Evolutionary conservation across 192 early-diverging fungal species (phyloP).

Genomic region (Dispira parvispora): DNA sequence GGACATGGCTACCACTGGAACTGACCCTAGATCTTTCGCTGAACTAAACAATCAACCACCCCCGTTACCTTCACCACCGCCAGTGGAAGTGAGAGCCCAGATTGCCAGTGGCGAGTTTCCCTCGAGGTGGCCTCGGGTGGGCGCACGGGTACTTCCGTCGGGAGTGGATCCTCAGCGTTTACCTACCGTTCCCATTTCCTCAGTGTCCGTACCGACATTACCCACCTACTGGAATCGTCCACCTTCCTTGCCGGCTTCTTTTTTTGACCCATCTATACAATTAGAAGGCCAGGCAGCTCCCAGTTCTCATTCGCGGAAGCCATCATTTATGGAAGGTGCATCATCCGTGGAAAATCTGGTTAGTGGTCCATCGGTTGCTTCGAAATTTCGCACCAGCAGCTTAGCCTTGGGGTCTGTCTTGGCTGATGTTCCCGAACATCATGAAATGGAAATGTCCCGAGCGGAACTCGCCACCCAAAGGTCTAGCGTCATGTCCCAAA

Average conservation of each 20-base stretch:
- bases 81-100: neutral
- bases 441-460: no score
- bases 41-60: neutral
- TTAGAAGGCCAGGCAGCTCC: no score
- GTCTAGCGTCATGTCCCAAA: no score
- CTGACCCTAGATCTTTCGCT: neutral
- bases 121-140: neutral
- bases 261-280: neutral
- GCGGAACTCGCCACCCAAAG: no score
- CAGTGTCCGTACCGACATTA: neutral
- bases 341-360: no score
- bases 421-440: no score
- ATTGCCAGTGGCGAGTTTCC: neutral
- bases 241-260: neutral
- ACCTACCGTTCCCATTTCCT: neutral
- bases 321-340: no score
- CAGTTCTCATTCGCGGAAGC: no score
- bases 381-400: no score
- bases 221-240: constrained; percentile 5
- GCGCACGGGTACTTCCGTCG: constrained; percentile 2
- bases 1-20: neutral
- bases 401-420: no score
- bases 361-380: no score
- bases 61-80: neutral
- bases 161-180: neutral